These are phyloP conservation scores for Leccinum rimulosum DNA, from an alignment of 768 basidiomycete genomes.

Conservation along the genomic window DNA sequence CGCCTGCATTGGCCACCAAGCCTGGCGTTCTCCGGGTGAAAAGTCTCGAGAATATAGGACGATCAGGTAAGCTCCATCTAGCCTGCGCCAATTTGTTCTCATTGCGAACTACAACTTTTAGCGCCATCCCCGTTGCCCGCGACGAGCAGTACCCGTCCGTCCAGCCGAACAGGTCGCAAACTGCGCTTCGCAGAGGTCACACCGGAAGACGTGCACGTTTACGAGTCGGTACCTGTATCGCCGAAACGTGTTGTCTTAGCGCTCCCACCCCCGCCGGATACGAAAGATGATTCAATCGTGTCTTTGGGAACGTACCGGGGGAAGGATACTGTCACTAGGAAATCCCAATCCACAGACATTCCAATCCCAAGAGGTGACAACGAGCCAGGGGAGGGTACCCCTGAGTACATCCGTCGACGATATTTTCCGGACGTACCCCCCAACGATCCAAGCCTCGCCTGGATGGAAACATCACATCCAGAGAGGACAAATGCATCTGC, in stretches of 20 bases:
- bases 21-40: conserved; percentile 30
- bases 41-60: conserved; percentile 28
- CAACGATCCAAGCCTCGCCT: conserved; percentile 73
- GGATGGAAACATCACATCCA: conserved; percentile 51
- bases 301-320: conserved; percentile 41
- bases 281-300: conserved; percentile 28
- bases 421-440: conserved; percentile 75
- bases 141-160: conserved; percentile 54
- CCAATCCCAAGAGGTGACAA: not conserved
- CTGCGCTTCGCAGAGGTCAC: conserved; percentile 76
- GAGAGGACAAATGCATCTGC: conserved; percentile 23
- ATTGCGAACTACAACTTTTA: conserved; percentile 5
- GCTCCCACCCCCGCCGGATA: conserved; percentile 42
- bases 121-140: conserved; percentile 45
- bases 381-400: conserved; percentile 64
- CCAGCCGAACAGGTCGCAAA: conserved; percentile 50
- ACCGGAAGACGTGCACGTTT: conserved; percentile 75
- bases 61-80: conserved; percentile 13
- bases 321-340: conserved; percentile 1
- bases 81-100: not conserved
- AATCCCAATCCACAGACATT: conserved; percentile 1
- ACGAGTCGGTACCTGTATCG: conserved; percentile 78
- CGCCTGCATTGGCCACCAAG: conserved; percentile 14
- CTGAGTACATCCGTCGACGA: conserved; percentile 78
- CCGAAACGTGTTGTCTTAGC: conserved; percentile 59